These are phyloP conservation scores for Apiospora malaysiana DNA, from an alignment of 2,329 filamentous ascomycete genomes.

Conservation along the genomic window DNA sequence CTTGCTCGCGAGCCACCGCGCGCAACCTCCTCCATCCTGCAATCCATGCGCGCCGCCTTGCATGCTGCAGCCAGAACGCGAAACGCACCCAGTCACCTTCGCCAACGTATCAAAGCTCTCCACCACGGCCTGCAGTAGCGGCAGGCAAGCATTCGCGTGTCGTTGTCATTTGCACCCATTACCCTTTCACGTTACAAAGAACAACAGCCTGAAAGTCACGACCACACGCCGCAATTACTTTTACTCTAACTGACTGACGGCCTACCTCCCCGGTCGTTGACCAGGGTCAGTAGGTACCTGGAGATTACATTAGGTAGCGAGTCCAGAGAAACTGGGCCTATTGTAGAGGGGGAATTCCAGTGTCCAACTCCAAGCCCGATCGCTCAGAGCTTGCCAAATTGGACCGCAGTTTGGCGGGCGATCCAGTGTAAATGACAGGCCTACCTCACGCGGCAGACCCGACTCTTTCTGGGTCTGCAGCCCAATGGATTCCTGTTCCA, in stretches of 20 bases:
- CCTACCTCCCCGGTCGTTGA: slow-evolving; percentile 14
- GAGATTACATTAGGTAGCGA: slow-evolving; percentile 13
- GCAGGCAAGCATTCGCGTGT: not conserved
- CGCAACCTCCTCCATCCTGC: slow-evolving; percentile 4
- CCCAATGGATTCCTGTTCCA: not conserved
- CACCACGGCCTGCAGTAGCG: not conserved
- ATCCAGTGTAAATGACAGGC: slow-evolving; percentile 36
- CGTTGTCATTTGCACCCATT: not conserved
- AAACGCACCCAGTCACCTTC: slow-evolving; percentile 13
- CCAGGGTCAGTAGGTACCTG: slow-evolving; percentile 12
- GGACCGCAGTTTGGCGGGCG: slow-evolving; percentile 21
- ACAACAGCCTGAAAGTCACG: slow-evolving; percentile 2
- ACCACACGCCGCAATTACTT: not conserved
- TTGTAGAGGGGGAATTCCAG: slow-evolving; percentile 4
- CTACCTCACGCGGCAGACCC: slow-evolving; percentile 32
- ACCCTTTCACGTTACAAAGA: not conserved
- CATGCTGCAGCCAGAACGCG: slow-evolving; percentile 12
- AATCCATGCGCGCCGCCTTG: slow-evolving; percentile 16
- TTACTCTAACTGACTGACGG: not conserved
- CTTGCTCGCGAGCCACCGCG: not conserved
- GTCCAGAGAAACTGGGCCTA: slow-evolving; percentile 9
- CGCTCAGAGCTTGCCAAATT: slow-evolving; percentile 10
- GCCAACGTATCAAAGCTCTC: slow-evolving; percentile 10
- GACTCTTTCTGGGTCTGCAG: slow-evolving; percentile 29
- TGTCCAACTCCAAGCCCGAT: slow-evolving; percentile 6